A percentile compares a stretch with the other conserved stretches of the same genome.
These are phyloP conservation scores for Penicillium glabrum DNA, from an alignment of 2,329 filamentous ascomycete species.

Conservation along the genomic window DNA sequence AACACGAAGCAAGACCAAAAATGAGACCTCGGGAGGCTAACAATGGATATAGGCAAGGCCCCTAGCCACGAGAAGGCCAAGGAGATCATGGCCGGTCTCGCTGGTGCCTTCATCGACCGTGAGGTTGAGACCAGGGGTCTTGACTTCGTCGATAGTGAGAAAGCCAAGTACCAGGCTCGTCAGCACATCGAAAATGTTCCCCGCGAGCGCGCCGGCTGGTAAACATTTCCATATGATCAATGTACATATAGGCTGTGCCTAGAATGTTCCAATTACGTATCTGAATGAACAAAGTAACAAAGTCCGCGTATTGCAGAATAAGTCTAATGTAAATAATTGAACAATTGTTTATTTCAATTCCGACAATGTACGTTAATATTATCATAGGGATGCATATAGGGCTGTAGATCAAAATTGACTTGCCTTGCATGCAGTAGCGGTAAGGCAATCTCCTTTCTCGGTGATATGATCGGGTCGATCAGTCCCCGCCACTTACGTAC, in stretches of 20 bases:
- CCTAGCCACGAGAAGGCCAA: constrained; percentile 73
- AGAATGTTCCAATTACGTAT: not conserved
- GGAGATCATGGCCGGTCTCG: constrained; percentile 71
- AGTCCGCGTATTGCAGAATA: not conserved
- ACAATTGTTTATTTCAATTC: not conserved
- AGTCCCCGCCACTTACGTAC: not conserved
- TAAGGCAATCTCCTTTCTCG: not conserved
- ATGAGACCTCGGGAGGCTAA: not conserved
- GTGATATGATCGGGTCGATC: not conserved
- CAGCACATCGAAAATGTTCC: not conserved
- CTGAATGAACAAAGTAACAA: not conserved
- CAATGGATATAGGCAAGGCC: constrained; percentile 57
- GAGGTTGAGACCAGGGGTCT: constrained; percentile 67
- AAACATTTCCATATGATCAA: not conserved
- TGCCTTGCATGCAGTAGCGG: not conserved
- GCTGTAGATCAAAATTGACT: not conserved
- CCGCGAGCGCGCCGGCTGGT: not conserved
- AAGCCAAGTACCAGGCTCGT: constrained; percentile 58
- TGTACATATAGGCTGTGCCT: not conserved
- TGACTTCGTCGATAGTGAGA: constrained; percentile 59
- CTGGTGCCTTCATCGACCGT: constrained; percentile 76
- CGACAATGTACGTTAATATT: no score
- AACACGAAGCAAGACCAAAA: not conserved
- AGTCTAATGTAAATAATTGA: no score
- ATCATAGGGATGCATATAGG: not conserved